Evolutionary conservation across 2,329 filamentous ascomycete genomes (phyloP).

Genomic region (Leptographium galeiforme): DNA sequence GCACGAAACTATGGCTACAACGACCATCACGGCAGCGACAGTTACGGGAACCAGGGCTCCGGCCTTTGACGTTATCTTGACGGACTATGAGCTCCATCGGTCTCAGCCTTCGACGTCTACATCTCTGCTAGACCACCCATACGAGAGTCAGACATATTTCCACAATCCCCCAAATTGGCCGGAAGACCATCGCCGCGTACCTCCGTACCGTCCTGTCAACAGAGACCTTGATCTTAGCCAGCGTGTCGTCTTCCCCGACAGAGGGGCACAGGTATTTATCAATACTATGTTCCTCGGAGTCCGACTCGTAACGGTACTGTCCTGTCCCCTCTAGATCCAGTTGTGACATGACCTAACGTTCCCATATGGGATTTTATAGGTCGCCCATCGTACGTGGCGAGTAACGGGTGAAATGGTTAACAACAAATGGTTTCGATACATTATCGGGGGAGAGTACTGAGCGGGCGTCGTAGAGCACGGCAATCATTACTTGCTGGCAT

Average conservation of each 20-base stretch:
- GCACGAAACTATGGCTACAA: background rate
- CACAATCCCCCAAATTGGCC: conserved; percentile 12
- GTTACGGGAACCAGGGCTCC: background rate
- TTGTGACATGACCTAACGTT: too few species aligned
- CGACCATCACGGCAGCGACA: too few species aligned
- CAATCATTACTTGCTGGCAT: background rate
- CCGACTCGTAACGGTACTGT: conserved; percentile 9
- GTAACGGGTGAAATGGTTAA: conserved; percentile 33
- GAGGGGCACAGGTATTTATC: conserved; percentile 12
- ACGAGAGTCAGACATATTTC: conserved; percentile 7
- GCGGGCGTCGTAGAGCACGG: background rate
- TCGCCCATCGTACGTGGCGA: conserved; percentile 32
- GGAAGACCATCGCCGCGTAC: conserved; percentile 12
- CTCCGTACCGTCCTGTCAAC: conserved; percentile 13
- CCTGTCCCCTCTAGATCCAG: background rate
- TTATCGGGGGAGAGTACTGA: conserved; percentile 36
- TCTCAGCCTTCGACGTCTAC: background rate
- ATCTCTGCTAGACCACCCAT: background rate
- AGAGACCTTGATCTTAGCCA: conserved; percentile 9
- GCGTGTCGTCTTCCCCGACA: conserved; percentile 8
- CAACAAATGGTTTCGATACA: conserved; percentile 31
- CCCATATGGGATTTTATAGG: conserved; percentile 12
- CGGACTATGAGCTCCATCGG: conserved; percentile 16
- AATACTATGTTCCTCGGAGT: conserved; percentile 15
- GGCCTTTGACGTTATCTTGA: conserved; percentile 5